These are phyloP conservation scores for Anaeromyces robustus DNA, from an alignment of 192 early-diverging fungal species.

Conservation along the genomic window DNA sequence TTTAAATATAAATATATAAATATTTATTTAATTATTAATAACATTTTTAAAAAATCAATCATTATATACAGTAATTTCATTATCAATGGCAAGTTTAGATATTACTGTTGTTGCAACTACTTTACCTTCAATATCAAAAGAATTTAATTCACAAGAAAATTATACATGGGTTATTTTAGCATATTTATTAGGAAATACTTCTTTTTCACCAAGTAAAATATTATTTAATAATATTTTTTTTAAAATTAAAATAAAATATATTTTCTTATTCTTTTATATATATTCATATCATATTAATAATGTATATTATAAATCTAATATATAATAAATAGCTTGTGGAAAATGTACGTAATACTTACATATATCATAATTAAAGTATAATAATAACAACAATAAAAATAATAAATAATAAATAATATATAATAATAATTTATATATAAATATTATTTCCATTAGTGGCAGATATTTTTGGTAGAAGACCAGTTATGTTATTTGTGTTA, in stretches of 20 bases:
- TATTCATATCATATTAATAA: no score
- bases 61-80: not conserved
- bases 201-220: not conserved
- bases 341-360: not conserved
- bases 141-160: slow-evolving; percentile 25
- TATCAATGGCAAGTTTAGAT: slow-evolving; percentile 9
- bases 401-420: no score
- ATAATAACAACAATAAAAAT: no score
- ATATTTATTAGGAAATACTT: not conserved
- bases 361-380: no score
- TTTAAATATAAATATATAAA: no score
- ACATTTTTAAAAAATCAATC: no score
- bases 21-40: no score
- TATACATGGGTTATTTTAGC: not conserved
- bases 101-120: slow-evolving; percentile 46
- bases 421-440: not conserved
- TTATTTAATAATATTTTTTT: no score
- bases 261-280: no score
- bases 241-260: no score
- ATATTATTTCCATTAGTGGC: no score
- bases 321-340: not conserved
- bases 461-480: not conserved
- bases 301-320: no score
- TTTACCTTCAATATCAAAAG: slow-evolving; percentile 36
- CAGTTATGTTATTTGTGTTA: not conserved